Evolutionary conservation across 2,329 filamentous ascomycete genomes (phyloP).

Genomic region (Calonectria naviculata): DNA sequence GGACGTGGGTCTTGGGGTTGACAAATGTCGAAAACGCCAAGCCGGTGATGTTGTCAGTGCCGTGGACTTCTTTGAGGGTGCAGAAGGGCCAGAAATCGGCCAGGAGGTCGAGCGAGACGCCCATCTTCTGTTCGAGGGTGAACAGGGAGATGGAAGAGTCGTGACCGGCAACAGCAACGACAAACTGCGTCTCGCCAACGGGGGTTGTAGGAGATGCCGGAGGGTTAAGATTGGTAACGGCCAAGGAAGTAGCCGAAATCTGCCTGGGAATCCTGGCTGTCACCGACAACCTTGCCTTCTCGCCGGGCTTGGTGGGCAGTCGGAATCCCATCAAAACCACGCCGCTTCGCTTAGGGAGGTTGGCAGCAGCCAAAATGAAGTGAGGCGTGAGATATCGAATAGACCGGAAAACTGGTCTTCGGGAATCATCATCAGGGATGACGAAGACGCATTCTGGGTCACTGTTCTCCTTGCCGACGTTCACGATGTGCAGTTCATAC

Average conservation of each 20-base stretch:
- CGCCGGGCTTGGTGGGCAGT: conserved; percentile 52
- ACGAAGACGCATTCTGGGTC: conserved; percentile 67
- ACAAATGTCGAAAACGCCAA: conserved; percentile 68
- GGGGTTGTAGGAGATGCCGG: conserved; percentile 60
- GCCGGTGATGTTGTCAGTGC: conserved; percentile 66
- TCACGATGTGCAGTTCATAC: conserved; percentile 77
- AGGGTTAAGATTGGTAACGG: conserved; percentile 76
- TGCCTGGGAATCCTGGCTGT: conserved; percentile 70
- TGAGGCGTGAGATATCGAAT: conserved; percentile 69
- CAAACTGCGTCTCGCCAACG: conserved; percentile 77
- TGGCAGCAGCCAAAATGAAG: conserved; percentile 68
- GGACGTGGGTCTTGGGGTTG: conserved; percentile 59
- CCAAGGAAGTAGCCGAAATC: conserved; percentile 81
- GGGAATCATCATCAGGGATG: conserved; percentile 60
- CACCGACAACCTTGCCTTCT: conserved; percentile 60
- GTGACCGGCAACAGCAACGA: conserved; percentile 83
- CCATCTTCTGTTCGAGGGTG: conserved; percentile 76
- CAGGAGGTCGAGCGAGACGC: conserved; percentile 60
- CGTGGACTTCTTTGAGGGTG: conserved; percentile 65
- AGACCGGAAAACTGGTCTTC: conserved; percentile 64
- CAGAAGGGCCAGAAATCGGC: conserved; percentile 63
- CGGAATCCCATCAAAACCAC: conserved; percentile 68
- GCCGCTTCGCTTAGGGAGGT: conserved; percentile 69
- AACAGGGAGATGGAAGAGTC: conserved; percentile 83
- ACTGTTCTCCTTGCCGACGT: conserved; percentile 61